Evolutionary conservation across 176 grass and related monocot genomes (phyloP).

Genomic region (Rhynchospora pubera): DNA sequence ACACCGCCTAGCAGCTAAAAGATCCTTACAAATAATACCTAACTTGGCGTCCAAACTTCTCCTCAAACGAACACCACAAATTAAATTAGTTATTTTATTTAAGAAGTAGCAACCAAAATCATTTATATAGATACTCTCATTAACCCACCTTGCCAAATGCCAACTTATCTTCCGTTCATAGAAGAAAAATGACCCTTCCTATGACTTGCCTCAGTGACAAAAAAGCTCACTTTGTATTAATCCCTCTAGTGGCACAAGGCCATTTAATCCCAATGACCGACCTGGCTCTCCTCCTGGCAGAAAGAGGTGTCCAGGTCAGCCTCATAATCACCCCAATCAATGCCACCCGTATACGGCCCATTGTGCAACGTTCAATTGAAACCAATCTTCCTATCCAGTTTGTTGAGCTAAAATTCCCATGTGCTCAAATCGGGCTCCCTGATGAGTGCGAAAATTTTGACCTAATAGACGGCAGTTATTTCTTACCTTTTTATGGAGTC

Average conservation of each 20-base stretch:
- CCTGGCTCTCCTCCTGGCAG: slow-evolving; percentile 42
- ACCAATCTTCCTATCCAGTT: slow-evolving; percentile 30
- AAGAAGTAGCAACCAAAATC: neutral
- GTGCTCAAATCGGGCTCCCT: slow-evolving; percentile 19
- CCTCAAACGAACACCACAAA: neutral
- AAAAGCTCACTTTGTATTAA: slow-evolving; percentile 41
- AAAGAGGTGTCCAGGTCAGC: slow-evolving; percentile 27
- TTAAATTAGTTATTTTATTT: neutral
- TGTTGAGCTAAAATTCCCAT: slow-evolving; percentile 30
- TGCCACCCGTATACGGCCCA: slow-evolving; percentile 28
- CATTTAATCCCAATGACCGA: slow-evolving; percentile 59
- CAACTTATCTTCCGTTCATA: neutral
- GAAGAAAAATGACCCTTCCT: neutral
- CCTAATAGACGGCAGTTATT: slow-evolving; percentile 1
- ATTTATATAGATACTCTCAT: neutral
- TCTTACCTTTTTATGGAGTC: slow-evolving; percentile 22
- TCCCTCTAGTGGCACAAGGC: slow-evolving; percentile 47
- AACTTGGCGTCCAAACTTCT: slow-evolving; percentile 10
- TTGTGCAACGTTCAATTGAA: neutral
- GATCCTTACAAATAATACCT: neutral
- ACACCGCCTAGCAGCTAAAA: neutral
- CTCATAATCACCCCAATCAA: slow-evolving; percentile 43
- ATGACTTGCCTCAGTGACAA: neutral
- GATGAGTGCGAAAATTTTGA: slow-evolving; percentile 33
- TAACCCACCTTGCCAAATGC: neutral